Base-by-base conservation (phyloP, 208 protist genomes). In the Leishmania tropica region DNA sequence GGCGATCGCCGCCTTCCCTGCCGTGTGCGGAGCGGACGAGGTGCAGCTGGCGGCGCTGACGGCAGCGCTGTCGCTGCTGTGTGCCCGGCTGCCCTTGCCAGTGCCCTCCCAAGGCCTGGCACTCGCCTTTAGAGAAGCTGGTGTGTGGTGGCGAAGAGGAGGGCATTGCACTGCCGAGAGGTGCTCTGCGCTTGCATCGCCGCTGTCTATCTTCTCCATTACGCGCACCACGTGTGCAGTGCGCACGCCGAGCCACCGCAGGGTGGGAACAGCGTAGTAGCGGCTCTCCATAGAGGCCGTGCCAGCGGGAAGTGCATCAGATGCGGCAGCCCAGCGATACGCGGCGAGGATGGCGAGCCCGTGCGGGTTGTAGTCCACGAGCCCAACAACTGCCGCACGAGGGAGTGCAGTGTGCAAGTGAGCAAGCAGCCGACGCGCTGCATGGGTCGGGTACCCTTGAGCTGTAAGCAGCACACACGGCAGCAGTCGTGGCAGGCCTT, bases 361-460 rank as follows among this genome's bases (percentile, higher is more conserved):
- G 74, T 91, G 89, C 21, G 93, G 92, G 84, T 97, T 96, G 88
- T 92, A 96, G 70, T 97, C 94, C 28, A 91, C 93, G 13, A 97
- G 83, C 24, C 86, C 92, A 2, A 96, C 85, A 6, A 97, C 87
- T 15, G 87, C 88, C 8, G 95, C 64, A n/a, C 87, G 86, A 37
- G 89, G 89, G 4, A 85, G 79, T 21, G 89, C 86, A 10, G 60
- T n/a, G 80, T 93, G 88, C 75, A 97, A 42, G 60, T 92, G 83
- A n/a, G 84, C 76, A 35, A 96, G 72, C 47, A 97, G 89, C 48
- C 60, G 84, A 42, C 91, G 90, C 10, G 94, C 94, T 1, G 93
- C 85, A 48, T 89, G 78, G n/a, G 89, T 93, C 11, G 94, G 92
- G 81, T 92, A 96, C 45, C 94, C 94, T n/a, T 93, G 88, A 13